Percentiles rank a stretch among this genome's conserved stretches.
Evolutionary conservation across 202 grass and related monocot species (phyloP).

Genomic region (Elaeis oleifera): DNA sequence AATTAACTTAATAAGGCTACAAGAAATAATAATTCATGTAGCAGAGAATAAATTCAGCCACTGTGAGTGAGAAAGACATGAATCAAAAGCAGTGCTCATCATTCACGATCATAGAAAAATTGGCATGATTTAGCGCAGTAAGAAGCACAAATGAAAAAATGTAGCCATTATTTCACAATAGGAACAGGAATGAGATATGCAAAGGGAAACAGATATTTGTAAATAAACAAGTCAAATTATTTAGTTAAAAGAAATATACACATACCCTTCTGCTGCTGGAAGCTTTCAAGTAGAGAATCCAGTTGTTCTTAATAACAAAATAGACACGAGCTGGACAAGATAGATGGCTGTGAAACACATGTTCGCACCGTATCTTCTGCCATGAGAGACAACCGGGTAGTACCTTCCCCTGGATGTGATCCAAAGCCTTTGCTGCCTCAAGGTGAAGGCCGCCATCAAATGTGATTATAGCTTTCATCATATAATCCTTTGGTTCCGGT

Average conservation of each 20-base stretch:
- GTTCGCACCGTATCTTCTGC: conserved; percentile 83
- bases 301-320: conserved; percentile 51
- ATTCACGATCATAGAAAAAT: no score
- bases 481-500: conserved; percentile 42
- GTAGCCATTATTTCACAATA: no score
- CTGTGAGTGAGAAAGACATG: no score
- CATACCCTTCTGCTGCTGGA: conserved; percentile 55
- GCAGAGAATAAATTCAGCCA: no score
- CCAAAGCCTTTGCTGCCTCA: conserved; percentile 79
- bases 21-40: no score
- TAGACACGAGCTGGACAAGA: conserved; percentile 66
- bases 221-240: conserved; percentile 4
- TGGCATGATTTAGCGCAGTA: no score
- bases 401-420: conserved; percentile 63
- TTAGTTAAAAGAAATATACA: conserved; percentile 12
- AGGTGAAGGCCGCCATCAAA: conserved; percentile 84
- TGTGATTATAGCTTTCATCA: conserved; percentile 56
- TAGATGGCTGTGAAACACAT: conserved; percentile 79
- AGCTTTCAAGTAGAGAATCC: conserved; percentile 51
- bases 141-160: no score
- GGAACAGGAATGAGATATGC: no score
- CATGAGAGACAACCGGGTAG: conserved; percentile 58
- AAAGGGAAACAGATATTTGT: no score
- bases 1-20: no score
- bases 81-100: no score